Percentiles rank a stretch among this genome's conserved stretches.
Evolutionary conservation across 2,329 filamentous ascomycete species (phyloP).

Genomic region (Anthostomella pinea): DNA sequence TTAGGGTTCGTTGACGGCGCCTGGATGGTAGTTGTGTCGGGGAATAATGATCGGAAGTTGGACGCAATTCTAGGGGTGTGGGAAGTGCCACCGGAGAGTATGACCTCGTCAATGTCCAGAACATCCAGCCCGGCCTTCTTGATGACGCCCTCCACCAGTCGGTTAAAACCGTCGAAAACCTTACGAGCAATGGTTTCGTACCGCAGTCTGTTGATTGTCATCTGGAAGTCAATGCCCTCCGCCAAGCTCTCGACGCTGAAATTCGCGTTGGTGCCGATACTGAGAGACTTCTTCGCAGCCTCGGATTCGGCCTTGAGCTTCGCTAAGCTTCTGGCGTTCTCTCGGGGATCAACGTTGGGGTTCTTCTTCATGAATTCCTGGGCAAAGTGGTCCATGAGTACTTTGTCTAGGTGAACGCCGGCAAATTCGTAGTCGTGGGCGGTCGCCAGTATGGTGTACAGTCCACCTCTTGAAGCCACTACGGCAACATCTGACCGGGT

Average conservation of each 20-base stretch:
- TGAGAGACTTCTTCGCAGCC: slow-evolving; percentile 86
- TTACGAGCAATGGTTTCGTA: slow-evolving; percentile 88
- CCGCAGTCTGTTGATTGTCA: slow-evolving; percentile 87
- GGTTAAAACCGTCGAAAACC: slow-evolving; percentile 83
- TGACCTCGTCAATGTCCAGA: slow-evolving; percentile 90
- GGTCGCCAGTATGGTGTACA: slow-evolving; percentile 93
- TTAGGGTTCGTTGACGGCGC: slow-evolving; percentile 75
- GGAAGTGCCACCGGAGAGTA: slow-evolving; percentile 86
- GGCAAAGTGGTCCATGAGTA: slow-evolving; percentile 91
- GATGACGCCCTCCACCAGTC: slow-evolving; percentile 77
- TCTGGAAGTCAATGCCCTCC: slow-evolving; percentile 85
- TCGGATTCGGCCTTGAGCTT: slow-evolving; percentile 93
- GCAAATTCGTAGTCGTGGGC: slow-evolving; percentile 94
- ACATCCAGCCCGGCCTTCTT: slow-evolving; percentile 92
- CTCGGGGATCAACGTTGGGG: slow-evolving; percentile 75
- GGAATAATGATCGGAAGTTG: slow-evolving; percentile 78
- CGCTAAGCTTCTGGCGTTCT: slow-evolving; percentile 76
- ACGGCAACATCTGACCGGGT: slow-evolving; percentile 91
- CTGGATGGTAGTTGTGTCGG: slow-evolving; percentile 71
- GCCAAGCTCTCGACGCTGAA: slow-evolving; percentile 91
- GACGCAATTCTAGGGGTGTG: slow-evolving; percentile 91
- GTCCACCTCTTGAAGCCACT: slow-evolving; percentile 85
- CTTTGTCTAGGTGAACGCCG: slow-evolving; percentile 81
- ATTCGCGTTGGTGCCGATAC: slow-evolving; percentile 80
- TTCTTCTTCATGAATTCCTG: slow-evolving; percentile 99